These are phyloP conservation scores for Colletotrichum spaethianum DNA, from an alignment of 2,329 filamentous ascomycete genomes.

Conservation along the genomic window DNA sequence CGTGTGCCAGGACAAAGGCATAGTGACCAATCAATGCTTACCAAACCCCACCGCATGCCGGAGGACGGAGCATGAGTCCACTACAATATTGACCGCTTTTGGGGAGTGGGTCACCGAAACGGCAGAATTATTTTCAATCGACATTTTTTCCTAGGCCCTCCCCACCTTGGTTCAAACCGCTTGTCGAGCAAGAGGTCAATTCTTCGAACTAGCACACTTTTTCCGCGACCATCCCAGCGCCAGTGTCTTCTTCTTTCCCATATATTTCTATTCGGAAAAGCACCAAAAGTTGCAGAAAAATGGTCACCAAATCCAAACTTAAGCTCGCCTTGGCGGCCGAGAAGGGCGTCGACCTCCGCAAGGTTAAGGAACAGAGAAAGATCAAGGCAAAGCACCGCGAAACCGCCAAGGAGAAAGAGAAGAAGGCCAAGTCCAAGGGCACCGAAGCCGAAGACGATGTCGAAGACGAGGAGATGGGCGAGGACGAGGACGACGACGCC, in stretches of 20 bases:
- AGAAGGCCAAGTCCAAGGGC: conserved; percentile 46
- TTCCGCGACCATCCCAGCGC: conserved; percentile 2
- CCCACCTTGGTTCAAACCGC: conserved; percentile 24
- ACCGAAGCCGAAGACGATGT: conserved; percentile 44
- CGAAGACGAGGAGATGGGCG: conserved; percentile 50
- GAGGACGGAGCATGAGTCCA: neutral
- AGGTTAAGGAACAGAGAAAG: conserved; percentile 65
- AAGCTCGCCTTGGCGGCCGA: conserved; percentile 69
- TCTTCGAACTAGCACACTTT: conserved; percentile 18
- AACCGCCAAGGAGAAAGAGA: conserved; percentile 49
- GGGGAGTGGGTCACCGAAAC: neutral
- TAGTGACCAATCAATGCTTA: conserved; percentile 10
- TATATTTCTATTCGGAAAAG: neutral
- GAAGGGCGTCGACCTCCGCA: conserved; percentile 68
- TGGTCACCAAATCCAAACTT: conserved; percentile 64
- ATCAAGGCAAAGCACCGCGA: conserved; percentile 60
- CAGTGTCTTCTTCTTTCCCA: neutral
- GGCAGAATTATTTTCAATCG: conserved; percentile 40
- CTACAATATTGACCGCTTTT: conserved; percentile 13
- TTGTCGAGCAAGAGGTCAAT: conserved; percentile 12
- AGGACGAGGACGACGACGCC: conserved; percentile 45
- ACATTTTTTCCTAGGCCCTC: conserved; percentile 16
- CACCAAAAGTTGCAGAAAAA: conserved; percentile 42
- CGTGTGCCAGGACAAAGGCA: neutral
- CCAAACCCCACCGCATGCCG: neutral